These are phyloP conservation scores for Piromyces finnis DNA, from an alignment of 192 early-diverging fungal genomes.

Conservation along the genomic window DNA sequence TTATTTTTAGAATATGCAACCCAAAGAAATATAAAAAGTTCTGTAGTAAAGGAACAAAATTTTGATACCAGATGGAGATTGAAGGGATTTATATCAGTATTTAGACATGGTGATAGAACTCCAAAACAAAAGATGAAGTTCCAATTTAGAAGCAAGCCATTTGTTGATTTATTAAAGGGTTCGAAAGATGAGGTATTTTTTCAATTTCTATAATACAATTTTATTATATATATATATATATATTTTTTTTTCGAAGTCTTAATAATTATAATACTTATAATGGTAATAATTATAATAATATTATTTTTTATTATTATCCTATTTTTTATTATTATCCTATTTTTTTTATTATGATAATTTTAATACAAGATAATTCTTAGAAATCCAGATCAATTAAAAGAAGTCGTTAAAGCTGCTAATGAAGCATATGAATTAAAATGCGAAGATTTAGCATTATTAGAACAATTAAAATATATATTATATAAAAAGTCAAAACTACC, in stretches of 20 bases:
- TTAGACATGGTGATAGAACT: constrained; percentile 88
- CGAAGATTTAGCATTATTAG: constrained; percentile 33
- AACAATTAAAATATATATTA: constrained; percentile 57
- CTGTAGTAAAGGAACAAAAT: constrained; percentile 18
- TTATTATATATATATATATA: too few species aligned
- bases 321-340: too few species aligned
- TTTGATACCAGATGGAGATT: constrained; percentile 76
- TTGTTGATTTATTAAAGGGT: constrained; percentile 11
- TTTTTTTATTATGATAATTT: too few species aligned
- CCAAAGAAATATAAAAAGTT: background rate
- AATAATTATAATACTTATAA: too few species aligned
- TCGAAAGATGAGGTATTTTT: background rate
- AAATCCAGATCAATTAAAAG: constrained; percentile 41
- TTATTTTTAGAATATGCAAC: background rate
- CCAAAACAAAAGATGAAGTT: constrained; percentile 97
- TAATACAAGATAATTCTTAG: constrained; percentile 67
- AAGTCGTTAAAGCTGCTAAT: constrained; percentile 42
- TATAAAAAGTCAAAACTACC: constrained; percentile 57
- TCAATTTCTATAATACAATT: too few species aligned
- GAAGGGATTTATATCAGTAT: constrained; percentile 82
- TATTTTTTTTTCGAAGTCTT: too few species aligned
- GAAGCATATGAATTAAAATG: constrained; percentile 25
- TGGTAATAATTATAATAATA: too few species aligned
- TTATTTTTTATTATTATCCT: too few species aligned
- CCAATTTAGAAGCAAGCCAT: constrained; percentile 46